phyloP scores from a whole-genome alignment of 177 flowering plant species.

The Telopea speciosissima region DNA sequence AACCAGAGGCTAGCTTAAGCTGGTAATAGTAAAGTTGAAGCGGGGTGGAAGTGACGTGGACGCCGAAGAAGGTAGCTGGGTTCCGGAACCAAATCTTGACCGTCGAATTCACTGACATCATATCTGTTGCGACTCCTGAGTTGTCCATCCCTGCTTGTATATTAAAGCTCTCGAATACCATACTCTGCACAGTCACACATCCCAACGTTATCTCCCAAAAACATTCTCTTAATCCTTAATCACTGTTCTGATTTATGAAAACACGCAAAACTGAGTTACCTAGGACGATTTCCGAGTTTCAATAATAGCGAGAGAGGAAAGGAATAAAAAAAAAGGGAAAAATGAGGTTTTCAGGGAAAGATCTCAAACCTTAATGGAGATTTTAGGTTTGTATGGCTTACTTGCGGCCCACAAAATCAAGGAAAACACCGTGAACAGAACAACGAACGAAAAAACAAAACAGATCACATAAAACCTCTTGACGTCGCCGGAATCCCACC shows the following conservation, averaged over 20 bases:
- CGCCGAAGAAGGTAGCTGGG: conserved; percentile 75
- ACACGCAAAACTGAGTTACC: no score
- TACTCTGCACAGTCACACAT: conserved; percentile 33
- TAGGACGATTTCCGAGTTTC: background rate
- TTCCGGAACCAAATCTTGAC: conserved; percentile 55
- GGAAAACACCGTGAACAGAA: conserved; percentile 57
- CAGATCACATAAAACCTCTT: conserved; percentile 39
- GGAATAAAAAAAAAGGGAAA: no score
- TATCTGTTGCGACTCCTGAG: conserved; percentile 72
- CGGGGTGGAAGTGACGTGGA: conserved; percentile 74
- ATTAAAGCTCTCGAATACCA: conserved; percentile 53
- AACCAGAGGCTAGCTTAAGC: conserved; percentile 65
- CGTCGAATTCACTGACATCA: conserved; percentile 72
- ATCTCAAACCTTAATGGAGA: conserved; percentile 50
- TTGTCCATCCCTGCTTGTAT: conserved; percentile 70
- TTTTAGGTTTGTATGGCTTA: conserved; percentile 44
- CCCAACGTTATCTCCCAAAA: no score
- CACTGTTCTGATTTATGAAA: no score
- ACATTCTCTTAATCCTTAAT: no score
- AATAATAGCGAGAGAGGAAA: background rate
- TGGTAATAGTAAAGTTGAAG: conserved; percentile 46
- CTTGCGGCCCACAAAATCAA: conserved; percentile 84
- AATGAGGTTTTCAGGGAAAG: no score
- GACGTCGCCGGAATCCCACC: conserved; percentile 7
- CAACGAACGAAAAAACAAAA: conserved; percentile 42